Evolutionary conservation across 169 alveolate species (phyloP).

Genomic region (Plasmodium vivax): DNA sequence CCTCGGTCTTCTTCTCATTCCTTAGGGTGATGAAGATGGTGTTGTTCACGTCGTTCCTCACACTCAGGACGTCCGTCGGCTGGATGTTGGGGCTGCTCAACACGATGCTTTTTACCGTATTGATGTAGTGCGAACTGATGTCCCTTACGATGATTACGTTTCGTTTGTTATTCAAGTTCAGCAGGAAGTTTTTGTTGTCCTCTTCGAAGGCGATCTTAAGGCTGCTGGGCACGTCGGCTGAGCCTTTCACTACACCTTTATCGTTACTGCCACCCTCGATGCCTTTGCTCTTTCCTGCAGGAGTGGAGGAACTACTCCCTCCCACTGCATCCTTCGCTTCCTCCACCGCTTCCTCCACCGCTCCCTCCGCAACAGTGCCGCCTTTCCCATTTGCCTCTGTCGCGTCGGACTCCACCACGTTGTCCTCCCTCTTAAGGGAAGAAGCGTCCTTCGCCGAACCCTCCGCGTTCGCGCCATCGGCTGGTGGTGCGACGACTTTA

Average conservation of each 20-base stretch:
- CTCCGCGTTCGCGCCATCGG: not conserved
- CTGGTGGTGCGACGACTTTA: not conserved
- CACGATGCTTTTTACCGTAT: slow-evolving; percentile 44
- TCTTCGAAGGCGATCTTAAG: slow-evolving; percentile 26
- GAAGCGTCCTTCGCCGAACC: not conserved
- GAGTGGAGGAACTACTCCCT: not conserved
- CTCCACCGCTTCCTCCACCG: not conserved
- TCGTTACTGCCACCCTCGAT: not conserved
- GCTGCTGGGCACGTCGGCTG: not conserved
- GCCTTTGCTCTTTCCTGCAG: not conserved
- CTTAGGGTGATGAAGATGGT: slow-evolving; percentile 69
- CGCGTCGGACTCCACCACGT: not conserved
- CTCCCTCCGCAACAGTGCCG: not conserved
- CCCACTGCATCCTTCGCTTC: not conserved
- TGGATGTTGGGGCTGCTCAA: slow-evolving; percentile 47
- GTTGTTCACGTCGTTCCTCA: slow-evolving; percentile 65
- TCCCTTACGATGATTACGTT: slow-evolving; percentile 57
- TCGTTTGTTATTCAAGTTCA: slow-evolving; percentile 60
- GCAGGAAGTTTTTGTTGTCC: slow-evolving; percentile 59
- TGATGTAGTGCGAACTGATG: slow-evolving; percentile 49
- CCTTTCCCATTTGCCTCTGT: not conserved
- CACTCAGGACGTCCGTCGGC: slow-evolving; percentile 28
- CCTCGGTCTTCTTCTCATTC: slow-evolving; percentile 68
- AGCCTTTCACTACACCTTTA: not conserved
- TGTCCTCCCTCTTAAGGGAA: not conserved